phyloP scores from a whole-genome alignment of 2,329 filamentous ascomycete genomes.

The Alternaria postmessia region DNA sequence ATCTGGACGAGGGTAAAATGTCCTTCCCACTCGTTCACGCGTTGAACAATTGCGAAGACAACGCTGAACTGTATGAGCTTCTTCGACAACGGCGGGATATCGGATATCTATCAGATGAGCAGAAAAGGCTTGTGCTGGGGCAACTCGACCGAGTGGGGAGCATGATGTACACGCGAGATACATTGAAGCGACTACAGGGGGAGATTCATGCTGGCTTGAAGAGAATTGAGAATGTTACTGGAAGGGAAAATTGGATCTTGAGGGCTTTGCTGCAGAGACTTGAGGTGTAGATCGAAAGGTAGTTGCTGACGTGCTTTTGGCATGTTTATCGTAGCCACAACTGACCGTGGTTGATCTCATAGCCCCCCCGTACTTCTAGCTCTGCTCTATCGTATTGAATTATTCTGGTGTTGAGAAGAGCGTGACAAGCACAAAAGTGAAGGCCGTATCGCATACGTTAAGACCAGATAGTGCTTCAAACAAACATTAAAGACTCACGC shows the following conservation, averaged over 20 bases:
- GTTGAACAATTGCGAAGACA: not conserved
- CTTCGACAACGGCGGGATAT: not conserved
- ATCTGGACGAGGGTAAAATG: constrained; percentile 93
- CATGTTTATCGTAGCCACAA: not conserved
- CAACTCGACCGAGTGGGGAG: not conserved
- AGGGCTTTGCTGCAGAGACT: constrained; percentile 3
- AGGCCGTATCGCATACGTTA: not conserved
- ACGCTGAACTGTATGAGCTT: not conserved
- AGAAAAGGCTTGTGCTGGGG: not conserved
- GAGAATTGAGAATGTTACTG: not conserved
- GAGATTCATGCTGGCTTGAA: not conserved
- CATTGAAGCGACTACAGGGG: not conserved
- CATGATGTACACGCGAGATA: not conserved
- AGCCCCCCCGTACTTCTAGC: no score
- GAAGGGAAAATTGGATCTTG: constrained; percentile 1
- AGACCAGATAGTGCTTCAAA: no score
- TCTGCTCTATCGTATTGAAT: no score
- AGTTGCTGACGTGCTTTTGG: not conserved
- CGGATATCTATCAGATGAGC: not conserved
- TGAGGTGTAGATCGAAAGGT: not conserved
- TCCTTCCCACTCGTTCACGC: constrained; percentile 52
- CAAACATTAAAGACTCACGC: no score
- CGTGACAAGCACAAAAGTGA: not conserved
- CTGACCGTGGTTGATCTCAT: not conserved
- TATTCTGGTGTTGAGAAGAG: no score